Percentiles rank a stretch among this genome's conserved stretches.
These are phyloP conservation scores for Favolaschia claudopus DNA, from an alignment of 768 basidiomycete species.

Conservation along the genomic window DNA sequence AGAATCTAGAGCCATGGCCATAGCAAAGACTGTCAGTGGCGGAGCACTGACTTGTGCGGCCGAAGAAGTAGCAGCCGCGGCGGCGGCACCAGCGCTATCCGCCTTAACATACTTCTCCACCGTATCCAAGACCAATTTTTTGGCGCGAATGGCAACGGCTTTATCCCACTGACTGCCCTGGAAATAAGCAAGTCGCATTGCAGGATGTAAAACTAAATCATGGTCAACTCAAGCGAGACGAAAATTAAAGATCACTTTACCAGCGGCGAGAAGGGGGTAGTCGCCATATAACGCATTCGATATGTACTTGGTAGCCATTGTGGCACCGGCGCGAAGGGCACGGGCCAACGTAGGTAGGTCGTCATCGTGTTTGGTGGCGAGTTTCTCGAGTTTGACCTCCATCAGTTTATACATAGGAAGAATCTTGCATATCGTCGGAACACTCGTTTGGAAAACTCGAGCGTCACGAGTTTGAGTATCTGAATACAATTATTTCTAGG, in stretches of 20 bases:
- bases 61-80: neutral
- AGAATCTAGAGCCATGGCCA: conserved; percentile 1
- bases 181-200: conserved; percentile 10
- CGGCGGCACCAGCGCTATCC: neutral
- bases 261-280: conserved; percentile 18
- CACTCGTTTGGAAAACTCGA: conserved; percentile 22
- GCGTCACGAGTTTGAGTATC: conserved; percentile 12
- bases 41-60: neutral
- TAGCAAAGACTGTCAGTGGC: neutral
- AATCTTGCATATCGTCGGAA: conserved; percentile 17
- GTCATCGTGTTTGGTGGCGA: neutral
- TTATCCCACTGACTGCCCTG: conserved; percentile 10
- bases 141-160: neutral
- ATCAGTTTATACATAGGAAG: conserved; percentile 23
- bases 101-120: conserved; percentile 2
- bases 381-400: conserved; percentile 5
- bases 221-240: too few species aligned
- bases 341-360: neutral
- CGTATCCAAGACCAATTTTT: neutral
- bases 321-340: conserved; percentile 7
- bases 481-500: neutral
- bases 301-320: conserved; percentile 14
- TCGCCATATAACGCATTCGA: conserved; percentile 21
- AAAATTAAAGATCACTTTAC: conserved; percentile 3
- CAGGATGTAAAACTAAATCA: conserved; percentile 16